Conservation (phyloP, 2,329 filamentous ascomycete genomes). For the Ophiostoma perfectum region DNA sequence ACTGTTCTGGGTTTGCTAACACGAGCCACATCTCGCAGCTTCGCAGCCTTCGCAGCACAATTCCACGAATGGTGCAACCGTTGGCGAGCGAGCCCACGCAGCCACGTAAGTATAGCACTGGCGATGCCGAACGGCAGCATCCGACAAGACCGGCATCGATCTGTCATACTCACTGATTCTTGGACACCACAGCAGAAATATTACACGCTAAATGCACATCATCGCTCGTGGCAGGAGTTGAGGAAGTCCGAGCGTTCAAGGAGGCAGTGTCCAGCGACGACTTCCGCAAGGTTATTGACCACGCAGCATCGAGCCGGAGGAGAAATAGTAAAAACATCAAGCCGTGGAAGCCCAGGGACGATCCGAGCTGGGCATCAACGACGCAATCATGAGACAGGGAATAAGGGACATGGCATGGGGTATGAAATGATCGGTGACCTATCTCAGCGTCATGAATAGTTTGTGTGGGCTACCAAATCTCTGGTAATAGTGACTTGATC, state of each 20-base stretch:
- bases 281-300: constrained; percentile 46
- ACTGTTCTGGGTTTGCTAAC: not conserved
- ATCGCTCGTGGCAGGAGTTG: constrained; percentile 43
- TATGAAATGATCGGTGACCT: no score
- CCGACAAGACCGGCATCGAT: not conserved
- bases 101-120: constrained; percentile 41
- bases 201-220: constrained; percentile 45
- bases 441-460: no score
- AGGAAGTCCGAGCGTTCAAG: constrained; percentile 49
- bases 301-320: constrained; percentile 48
- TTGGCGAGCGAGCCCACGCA: constrained; percentile 44
- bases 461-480: no score
- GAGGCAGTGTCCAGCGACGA: constrained; percentile 44
- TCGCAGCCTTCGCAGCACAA: constrained; percentile 43
- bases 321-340: constrained; percentile 53
- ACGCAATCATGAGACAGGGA: constrained; percentile 15
- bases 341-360: constrained; percentile 53
- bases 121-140: not conserved
- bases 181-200: constrained; percentile 41
- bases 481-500: no score
- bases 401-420: no score
- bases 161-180: not conserved
- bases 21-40: constrained; percentile 34
- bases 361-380: constrained; percentile 51
- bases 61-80: constrained; percentile 49